Percentiles rank a stretch among this genome's conserved stretches.
phyloP scores from a whole-genome alignment of 345 rosid species.

The Eucalyptus marginata region DNA sequence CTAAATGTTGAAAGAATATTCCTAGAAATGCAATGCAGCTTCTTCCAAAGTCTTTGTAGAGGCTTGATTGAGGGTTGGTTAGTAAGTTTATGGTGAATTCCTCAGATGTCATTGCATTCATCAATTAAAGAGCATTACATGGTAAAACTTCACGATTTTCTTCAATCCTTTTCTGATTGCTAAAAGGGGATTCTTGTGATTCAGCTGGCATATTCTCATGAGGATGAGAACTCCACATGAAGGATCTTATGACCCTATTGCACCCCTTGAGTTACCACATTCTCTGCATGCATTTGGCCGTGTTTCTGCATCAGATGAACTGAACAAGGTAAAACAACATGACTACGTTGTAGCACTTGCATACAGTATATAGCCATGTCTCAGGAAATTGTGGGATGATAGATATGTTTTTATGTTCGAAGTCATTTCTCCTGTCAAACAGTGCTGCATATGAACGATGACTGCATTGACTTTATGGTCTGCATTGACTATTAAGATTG shows the following conservation, averaged over 20 bases:
- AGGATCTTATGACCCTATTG: conserved; percentile 52
- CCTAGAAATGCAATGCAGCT: not conserved
- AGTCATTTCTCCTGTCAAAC: not conserved
- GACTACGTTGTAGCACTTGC: not conserved
- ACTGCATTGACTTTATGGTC: not conserved
- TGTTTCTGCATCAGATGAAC: conserved; percentile 29
- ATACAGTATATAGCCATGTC: not conserved
- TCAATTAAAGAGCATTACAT: not conserved
- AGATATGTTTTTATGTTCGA: not conserved
- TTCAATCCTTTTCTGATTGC: not conserved
- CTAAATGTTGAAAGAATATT: not conserved
- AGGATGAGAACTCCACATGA: conserved; percentile 39
- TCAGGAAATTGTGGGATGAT: not conserved
- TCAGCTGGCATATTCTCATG: conserved; percentile 68
- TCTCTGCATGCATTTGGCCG: conserved; percentile 66
- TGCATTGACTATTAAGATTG: not conserved
- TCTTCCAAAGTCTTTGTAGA: not conserved
- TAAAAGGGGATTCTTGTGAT: not conserved
- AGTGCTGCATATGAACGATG: not conserved
- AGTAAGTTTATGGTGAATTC: not conserved
- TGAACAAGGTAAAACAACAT: conserved; percentile 21
- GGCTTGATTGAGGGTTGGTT: not conserved
- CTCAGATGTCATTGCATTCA: not conserved
- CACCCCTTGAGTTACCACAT: conserved; percentile 70
- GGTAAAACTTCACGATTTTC: not conserved